Evolutionary conservation across 2,329 filamentous ascomycete species (phyloP), one percentile per base, ranked within the genome.

Genomic region (Macrophomina phaseolina): DNA sequence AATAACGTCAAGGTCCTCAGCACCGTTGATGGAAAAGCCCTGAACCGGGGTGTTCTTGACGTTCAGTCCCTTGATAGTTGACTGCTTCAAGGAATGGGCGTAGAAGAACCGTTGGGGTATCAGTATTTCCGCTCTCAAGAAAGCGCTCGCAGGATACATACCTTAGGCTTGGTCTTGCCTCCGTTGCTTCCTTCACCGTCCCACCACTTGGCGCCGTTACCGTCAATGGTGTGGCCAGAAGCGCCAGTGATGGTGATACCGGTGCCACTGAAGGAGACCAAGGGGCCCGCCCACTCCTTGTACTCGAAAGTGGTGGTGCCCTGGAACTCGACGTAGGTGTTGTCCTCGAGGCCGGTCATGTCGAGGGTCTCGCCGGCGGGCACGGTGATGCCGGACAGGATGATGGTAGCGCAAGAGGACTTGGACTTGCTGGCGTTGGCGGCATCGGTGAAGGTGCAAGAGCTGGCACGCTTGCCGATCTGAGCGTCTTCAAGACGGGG

Each of bases 21-120:
- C 75, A 11, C 73, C 70, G 71, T 83, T 79, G 65, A 79, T 72
- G 52, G 73, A 80, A 73, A 85, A 81, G 52, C 76, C 76, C 70
- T 86, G 83, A 4, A 84, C 83, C 2, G 85, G 85, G 12, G 83
- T 82, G 75, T 87, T 86, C 73, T 82, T 79, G 70, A 87, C 79
- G 68, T 83, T 84, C 53, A 87, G 73, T 64, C 79, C 77, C 30
- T 74, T 78, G 75, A 77, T 71, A n/a, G 72, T 73, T 51, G 74
- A 75, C 65, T 73, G 70, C 32, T 72, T 73, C 8, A 73, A 70
- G 36, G 67, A 70, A 34, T 53, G 60, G 36, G 62, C 51, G 46
- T 65, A 69, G 34, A 67, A 64, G 56, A 49, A 64, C 30, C 23
- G 23, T 23, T 23, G 23, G 23, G 23, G 23, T 23, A 23, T 23